Evolutionary conservation across 768 basidiomycete genomes (phyloP), one percentile per base, ranked within the genome.

Genomic region (Boletus rubescentipes): DNA sequence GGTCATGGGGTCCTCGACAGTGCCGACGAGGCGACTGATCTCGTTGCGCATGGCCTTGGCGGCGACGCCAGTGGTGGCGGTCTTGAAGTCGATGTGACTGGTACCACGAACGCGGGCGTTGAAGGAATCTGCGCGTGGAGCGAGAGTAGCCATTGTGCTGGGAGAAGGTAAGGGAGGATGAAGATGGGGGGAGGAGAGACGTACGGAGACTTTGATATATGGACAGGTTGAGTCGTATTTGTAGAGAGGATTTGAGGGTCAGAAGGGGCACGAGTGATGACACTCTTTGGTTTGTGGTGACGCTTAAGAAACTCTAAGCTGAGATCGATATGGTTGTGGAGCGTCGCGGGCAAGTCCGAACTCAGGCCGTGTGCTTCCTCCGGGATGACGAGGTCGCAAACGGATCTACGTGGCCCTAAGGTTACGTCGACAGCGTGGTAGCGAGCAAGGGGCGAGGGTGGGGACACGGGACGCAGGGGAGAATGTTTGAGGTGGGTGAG

Each of bases 11-110:
- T 98, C 91, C 59, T 84, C 78, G 68, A 96, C 90, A 57, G 87
- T 87, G 69, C 80, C 77, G 67, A 98, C 93, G 80, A 99, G 90
- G 67, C 84, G 84, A 72, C 89, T 89, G 75, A 99, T 88, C 78
- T 98, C 97, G 71, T 98, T 97, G 78, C 93, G 87, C 96, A 98
- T 98, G 51, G 93, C 80, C 78, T 97, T 98, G 61, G 91, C 89
- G 26, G 91, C 89, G 60, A 94, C 87, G 61, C 92, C 93, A 49
- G 93, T 94, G 48, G 85, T 95, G 59, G 96, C 96, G n/a, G 93
- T 95, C 80, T 95, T 94, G 85, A 96, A 96, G 76, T 98, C 90
- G 77, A 91, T 86, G 71, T 91, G 88, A 62, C 82, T 85, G 50
- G 85, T 83, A 61, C 89, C 89, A 54, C 89, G 84, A 50, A 81